Percentiles rank a stretch among this genome's conserved stretches.
These are phyloP conservation scores for Pseudogymnoascus sp. DNA, from an alignment of 2,329 filamentous ascomycete genomes.

Conservation along the genomic window DNA sequence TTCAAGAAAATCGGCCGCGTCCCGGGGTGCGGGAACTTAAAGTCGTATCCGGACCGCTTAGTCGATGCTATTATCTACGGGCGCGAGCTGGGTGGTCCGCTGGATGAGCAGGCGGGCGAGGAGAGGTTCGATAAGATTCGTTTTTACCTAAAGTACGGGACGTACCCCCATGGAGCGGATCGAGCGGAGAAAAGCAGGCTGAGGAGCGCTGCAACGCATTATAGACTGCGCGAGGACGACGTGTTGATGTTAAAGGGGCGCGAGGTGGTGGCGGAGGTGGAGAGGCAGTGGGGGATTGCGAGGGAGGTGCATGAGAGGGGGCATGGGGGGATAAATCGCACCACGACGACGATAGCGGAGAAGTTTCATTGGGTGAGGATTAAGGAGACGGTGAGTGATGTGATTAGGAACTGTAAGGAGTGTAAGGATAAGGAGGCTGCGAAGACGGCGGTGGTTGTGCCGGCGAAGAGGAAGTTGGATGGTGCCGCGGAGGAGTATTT, in stretches of 20 bases:
- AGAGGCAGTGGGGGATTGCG: conserved; percentile 85
- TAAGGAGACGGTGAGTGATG: conserved; percentile 92
- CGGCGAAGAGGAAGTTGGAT: neutral
- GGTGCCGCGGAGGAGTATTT: neutral
- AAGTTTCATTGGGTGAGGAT: conserved; percentile 97
- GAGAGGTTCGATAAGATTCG: conserved; percentile 98
- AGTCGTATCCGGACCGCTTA: conserved; percentile 43
- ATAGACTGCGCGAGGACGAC: conserved; percentile 69
- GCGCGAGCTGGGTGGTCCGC: conserved; percentile 49
- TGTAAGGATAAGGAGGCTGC: conserved; percentile 65
- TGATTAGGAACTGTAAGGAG: conserved; percentile 83
- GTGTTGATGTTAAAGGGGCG: conserved; percentile 96
- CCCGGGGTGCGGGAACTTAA: conserved; percentile 46
- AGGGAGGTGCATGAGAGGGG: conserved; percentile 64
- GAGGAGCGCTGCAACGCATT: conserved; percentile 88
- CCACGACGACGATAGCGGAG: conserved; percentile 86
- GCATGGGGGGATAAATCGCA: conserved; percentile 97
- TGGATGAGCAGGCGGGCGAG: conserved; percentile 80
- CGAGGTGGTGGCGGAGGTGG: conserved; percentile 87
- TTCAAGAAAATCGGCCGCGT: conserved; percentile 67
- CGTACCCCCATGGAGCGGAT: conserved; percentile 89
- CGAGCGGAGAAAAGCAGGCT: conserved; percentile 92
- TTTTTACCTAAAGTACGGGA: conserved; percentile 89
- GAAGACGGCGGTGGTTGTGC: conserved; percentile 43
- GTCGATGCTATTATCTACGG: conserved; percentile 58